phyloP scores from a whole-genome alignment of 1,284 basidiomycete genomes.

The Pseudozyma tsukubaensis region DNA sequence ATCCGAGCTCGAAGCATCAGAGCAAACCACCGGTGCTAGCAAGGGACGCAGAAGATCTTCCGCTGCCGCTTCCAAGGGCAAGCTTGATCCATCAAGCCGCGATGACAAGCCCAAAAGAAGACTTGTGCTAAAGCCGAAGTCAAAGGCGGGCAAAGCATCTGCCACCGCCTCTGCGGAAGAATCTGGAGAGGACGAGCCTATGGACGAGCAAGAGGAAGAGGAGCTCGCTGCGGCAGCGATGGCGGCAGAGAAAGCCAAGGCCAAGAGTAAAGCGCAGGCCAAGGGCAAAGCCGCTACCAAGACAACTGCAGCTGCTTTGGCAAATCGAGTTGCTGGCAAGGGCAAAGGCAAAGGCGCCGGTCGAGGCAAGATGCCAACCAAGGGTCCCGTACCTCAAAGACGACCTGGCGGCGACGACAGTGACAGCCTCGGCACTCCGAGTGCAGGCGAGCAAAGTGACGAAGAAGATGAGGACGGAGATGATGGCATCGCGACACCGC shows the following conservation, averaged over 20 bases:
- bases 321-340: constrained; percentile 35
- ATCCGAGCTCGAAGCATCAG: background rate
- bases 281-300: constrained; percentile 30
- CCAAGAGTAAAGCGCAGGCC: constrained; percentile 9
- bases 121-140: constrained; percentile 48
- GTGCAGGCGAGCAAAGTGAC: constrained; percentile 32
- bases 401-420: constrained; percentile 33
- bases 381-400: constrained; percentile 30
- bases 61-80: constrained; percentile 19
- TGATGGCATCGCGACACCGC: constrained; percentile 31
- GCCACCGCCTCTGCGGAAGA: constrained; percentile 5
- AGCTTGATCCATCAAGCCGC: constrained; percentile 15
- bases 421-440: constrained; percentile 50
- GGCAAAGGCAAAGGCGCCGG: constrained; percentile 44
- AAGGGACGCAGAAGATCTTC: constrained; percentile 29
- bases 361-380: constrained; percentile 45
- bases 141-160: constrained; percentile 30
- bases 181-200: constrained; percentile 21
- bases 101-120: constrained; percentile 39
- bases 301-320: constrained; percentile 37
- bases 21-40: background rate
- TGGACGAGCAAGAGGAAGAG: constrained; percentile 2
- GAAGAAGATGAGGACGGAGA: constrained; percentile 30
- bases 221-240: background rate
- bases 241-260: too few species aligned